These are phyloP conservation scores for Penicillium maclennaniae DNA, from an alignment of 495 filamentous ascomycete species.

Conservation along the genomic window DNA sequence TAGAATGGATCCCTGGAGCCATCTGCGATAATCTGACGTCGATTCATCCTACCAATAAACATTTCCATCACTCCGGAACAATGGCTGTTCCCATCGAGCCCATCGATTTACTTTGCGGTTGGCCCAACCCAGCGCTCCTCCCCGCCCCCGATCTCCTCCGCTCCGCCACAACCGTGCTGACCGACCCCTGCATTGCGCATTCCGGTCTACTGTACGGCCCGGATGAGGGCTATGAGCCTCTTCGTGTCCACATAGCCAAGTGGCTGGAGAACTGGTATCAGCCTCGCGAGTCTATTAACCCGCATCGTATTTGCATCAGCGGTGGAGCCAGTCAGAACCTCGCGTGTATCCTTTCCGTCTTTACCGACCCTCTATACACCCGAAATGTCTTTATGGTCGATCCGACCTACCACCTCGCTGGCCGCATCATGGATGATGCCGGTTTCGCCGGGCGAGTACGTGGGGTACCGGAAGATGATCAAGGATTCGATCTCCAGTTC, in stretches of 20 bases:
- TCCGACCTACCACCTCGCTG: conserved; percentile 77
- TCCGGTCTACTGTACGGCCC: conserved; percentile 71
- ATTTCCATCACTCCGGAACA: background rate
- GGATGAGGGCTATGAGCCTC: conserved; percentile 66
- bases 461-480: conserved; percentile 68
- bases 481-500: conserved; percentile 63
- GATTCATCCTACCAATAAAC: background rate
- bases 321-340: conserved; percentile 77
- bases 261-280: conserved; percentile 69
- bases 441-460: conserved; percentile 60
- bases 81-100: conserved; percentile 12
- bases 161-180: conserved; percentile 54
- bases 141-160: conserved; percentile 53
- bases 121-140: conserved; percentile 69
- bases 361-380: conserved; percentile 74
- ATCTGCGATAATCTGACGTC: conserved; percentile 3
- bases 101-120: conserved; percentile 69
- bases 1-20: background rate
- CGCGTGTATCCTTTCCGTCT: conserved; percentile 66
- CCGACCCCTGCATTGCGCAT: conserved; percentile 50
- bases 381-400: conserved; percentile 72
- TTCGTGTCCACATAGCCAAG: conserved; percentile 57
- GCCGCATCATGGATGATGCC: conserved; percentile 73
- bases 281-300: conserved; percentile 33
- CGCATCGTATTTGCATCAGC: conserved; percentile 71